phyloP scores from a whole-genome alignment of 306 rosid genomes.

The Sechiopsis laciniata region DNA sequence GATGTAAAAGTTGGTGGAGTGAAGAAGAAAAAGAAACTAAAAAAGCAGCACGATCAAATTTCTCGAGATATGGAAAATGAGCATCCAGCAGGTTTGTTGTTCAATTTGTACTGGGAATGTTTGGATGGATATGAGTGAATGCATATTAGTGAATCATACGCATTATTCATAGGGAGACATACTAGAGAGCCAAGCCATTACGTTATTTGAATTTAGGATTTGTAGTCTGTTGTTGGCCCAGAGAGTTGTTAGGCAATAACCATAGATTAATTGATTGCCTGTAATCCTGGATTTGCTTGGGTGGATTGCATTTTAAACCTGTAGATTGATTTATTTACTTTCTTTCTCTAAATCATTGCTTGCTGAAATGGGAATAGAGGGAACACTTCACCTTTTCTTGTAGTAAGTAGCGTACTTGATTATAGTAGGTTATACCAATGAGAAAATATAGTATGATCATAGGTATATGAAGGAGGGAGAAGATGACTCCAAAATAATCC shows the following conservation, averaged over 20 bases:
- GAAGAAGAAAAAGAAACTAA: constrained; percentile 81
- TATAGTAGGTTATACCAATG: no score
- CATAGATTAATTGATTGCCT: not conserved
- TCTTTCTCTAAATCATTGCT: not conserved
- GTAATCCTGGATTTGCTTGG: not conserved
- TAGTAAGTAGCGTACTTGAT: not conserved
- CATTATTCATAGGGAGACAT: not conserved
- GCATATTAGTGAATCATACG: not conserved
- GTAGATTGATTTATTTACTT: not conserved
- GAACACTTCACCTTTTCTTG: not conserved
- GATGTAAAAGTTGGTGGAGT: constrained; percentile 85
- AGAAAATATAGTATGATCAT: no score
- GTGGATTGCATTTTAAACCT: not conserved
- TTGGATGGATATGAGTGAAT: constrained; percentile 12
- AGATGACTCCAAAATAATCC: no score
- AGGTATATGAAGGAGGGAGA: no score
- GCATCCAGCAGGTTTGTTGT: constrained; percentile 45
- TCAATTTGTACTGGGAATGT: constrained; percentile 6
- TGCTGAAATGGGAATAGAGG: not conserved
- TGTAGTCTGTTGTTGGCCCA: not conserved
- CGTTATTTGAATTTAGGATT: not conserved
- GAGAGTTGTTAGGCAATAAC: not conserved
- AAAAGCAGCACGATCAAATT: constrained; percentile 47
- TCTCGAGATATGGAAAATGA: constrained; percentile 45
- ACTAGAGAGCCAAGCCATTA: not conserved